Base-by-base conservation (phyloP, 2,329 filamentous ascomycete species). In the Fusarium nodosum region DNA sequence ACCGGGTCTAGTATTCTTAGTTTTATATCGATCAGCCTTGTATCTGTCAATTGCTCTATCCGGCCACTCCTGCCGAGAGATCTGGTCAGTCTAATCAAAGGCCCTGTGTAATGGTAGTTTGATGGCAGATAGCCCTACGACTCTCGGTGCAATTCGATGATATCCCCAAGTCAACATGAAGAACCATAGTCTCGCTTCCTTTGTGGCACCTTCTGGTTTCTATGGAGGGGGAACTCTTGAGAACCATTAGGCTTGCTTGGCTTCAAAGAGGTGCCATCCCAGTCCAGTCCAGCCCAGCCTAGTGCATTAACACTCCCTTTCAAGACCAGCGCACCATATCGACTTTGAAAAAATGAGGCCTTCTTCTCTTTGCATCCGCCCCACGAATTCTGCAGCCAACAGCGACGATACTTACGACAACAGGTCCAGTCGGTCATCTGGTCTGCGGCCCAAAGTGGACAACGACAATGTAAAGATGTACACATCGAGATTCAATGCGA, bases 401-500 rank as follows among this genome's bases (percentile, higher is more conserved):
- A 22, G 11, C 51, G 28, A n/a, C 1, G 33, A 26, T 47, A 53
- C 53, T 38, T 34, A 13, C 34, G 30, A 56, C 55, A 57, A 44
- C 56, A 56, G 46, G 54, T 52, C 22, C 24, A 12, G 48, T 18
- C 34, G 31, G 39, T 42, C 42, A 34, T 20, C 48, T 30, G 34
- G 31, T 36, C 15, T 56, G 36, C 33, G 48, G 44, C 38, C 38
- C 60, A 57, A 60, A 56, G 24, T 24, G 31, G 36, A 39, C 12
- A n/a, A 15, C 20, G 38, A 39, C 20, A 31, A 58, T 28, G 50
- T 54, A 45, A 31, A 69, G 47, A 45, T 26, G 54, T 60, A 57
- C 34, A 55, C 66, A 47, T 67, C 30, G 33, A 31, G 60, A 66
- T 46, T 53, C 38, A 64, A 52, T 55, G 54, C 68, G 64, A 36